Percentiles rank a stretch among this genome's conserved stretches.
Evolutionary conservation across 352 stramenopile genomes (phyloP).

Genomic region (Phytophthora agathidicida): DNA sequence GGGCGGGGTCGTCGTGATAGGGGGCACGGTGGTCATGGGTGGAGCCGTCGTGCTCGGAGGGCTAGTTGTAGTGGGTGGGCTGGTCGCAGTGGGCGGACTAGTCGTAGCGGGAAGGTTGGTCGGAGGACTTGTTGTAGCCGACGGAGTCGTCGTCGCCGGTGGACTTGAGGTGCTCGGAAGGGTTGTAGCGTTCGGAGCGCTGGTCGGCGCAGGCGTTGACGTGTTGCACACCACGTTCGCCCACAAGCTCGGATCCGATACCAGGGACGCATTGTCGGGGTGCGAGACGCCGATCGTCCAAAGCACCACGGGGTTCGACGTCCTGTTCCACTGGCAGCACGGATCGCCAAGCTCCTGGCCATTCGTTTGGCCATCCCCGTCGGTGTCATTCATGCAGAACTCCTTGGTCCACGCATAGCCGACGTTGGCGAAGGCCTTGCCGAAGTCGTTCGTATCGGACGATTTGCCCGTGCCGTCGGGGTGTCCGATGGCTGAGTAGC

Average conservation of each 20-base stretch:
- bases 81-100: neutral
- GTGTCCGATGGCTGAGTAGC: slow-evolving; percentile 40
- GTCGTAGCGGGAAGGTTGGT: neutral
- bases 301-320: neutral
- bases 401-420: slow-evolving; percentile 10
- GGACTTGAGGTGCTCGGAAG: neutral
- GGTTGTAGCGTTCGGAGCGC: neutral
- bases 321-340: slow-evolving; percentile 45
- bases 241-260: slow-evolving; percentile 29
- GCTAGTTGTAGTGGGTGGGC: neutral
- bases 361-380: slow-evolving; percentile 80
- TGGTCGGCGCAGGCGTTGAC: neutral
- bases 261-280: slow-evolving; percentile 13
- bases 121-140: neutral
- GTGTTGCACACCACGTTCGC: slow-evolving; percentile 8
- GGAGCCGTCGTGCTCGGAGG: neutral
- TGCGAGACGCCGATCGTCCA: slow-evolving; percentile 34
- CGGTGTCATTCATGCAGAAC: slow-evolving; percentile 33
- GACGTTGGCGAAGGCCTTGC: slow-evolving; percentile 17
- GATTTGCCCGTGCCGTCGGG: slow-evolving; percentile 17
- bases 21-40: slow-evolving; percentile 28
- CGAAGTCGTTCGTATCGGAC: slow-evolving; percentile 14
- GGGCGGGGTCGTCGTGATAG: neutral
- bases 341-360: slow-evolving; percentile 81
- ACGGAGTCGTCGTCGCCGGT: neutral